Percentiles rank a stretch among this genome's conserved stretches.
Evolutionary conservation across 352 stramenopile species (phyloP).

Genomic region (Thraustotheca clavata): DNA sequence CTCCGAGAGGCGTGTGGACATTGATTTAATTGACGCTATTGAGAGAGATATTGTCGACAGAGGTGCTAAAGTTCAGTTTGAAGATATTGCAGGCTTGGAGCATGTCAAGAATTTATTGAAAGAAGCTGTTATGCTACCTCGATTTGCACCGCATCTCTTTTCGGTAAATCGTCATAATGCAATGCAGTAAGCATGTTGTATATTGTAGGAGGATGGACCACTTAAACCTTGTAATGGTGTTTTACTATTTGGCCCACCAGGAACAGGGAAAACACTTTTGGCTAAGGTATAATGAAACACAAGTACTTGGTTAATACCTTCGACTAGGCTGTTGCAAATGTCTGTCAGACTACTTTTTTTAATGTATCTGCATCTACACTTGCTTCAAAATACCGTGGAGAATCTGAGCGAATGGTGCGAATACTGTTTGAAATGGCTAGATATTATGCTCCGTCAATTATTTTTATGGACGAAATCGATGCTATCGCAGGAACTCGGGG

Average conservation of each 20-base stretch:
- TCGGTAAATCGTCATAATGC: not conserved
- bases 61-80: not conserved
- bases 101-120: conserved; percentile 9
- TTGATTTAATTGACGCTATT: conserved; percentile 11
- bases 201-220: conserved; percentile 39
- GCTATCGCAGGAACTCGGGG: conserved; percentile 74
- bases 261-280: conserved; percentile 84
- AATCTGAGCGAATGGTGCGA: conserved; percentile 93
- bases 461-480: conserved; percentile 99
- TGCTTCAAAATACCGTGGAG: conserved; percentile 91
- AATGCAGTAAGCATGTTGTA: not conserved
- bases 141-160: conserved; percentile 3
- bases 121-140: conserved; percentile 10
- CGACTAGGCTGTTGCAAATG: conserved; percentile 79
- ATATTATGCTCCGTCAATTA: conserved; percentile 94
- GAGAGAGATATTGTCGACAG: conserved; percentile 10
- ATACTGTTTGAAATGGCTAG: conserved; percentile 98
- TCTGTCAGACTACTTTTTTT: conserved; percentile 97
- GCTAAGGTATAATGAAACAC: conserved; percentile 35
- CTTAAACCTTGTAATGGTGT: conserved; percentile 73
- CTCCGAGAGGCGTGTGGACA: not conserved
- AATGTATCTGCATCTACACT: conserved; percentile 92
- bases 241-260: conserved; percentile 78
- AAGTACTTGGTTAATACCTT: not conserved
- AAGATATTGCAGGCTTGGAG: conserved; percentile 11